phyloP scores from a whole-genome alignment of 163 green algal species.

The Scenedesmus sp. region DNA sequence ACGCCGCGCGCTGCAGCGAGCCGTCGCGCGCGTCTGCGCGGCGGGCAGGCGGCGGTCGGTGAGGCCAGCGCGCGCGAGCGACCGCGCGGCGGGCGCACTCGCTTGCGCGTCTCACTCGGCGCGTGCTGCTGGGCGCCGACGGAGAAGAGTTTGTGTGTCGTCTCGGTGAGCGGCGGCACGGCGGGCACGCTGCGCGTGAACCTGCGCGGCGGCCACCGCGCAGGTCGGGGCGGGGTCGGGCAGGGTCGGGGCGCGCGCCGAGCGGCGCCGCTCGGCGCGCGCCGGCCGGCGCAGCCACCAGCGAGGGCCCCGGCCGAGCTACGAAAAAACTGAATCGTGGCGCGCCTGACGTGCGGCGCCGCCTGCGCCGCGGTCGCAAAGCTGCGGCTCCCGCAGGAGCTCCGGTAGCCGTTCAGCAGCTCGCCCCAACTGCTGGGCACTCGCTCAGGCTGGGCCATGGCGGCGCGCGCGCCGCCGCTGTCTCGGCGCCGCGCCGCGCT shows the following conservation, averaged over 20 bases:
- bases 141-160: conserved; percentile 18
- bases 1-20: conserved; percentile 21
- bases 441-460: too few species aligned
- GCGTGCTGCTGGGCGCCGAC: neutral
- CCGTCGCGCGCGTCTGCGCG: conserved; percentile 27
- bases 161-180: conserved; percentile 28
- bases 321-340: neutral
- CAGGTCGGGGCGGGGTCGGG: too few species aligned
- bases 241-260: neutral
- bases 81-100: neutral
- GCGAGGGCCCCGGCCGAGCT: neutral
- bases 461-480: too few species aligned
- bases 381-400: neutral
- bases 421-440: conserved; percentile 34
- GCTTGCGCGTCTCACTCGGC: conserved; percentile 9
- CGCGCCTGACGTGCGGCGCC: neutral
- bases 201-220: conserved; percentile 5
- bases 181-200: conserved; percentile 15
- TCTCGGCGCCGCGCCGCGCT: too few species aligned
- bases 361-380: neutral
- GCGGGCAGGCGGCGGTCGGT: too few species aligned
- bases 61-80: too few species aligned
- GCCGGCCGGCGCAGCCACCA: neutral
- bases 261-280: too few species aligned
- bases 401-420: conserved; percentile 19